Evolutionary conservation across 176 grass and related monocot genomes (phyloP).

Genomic region (Oryza officinalis): DNA sequence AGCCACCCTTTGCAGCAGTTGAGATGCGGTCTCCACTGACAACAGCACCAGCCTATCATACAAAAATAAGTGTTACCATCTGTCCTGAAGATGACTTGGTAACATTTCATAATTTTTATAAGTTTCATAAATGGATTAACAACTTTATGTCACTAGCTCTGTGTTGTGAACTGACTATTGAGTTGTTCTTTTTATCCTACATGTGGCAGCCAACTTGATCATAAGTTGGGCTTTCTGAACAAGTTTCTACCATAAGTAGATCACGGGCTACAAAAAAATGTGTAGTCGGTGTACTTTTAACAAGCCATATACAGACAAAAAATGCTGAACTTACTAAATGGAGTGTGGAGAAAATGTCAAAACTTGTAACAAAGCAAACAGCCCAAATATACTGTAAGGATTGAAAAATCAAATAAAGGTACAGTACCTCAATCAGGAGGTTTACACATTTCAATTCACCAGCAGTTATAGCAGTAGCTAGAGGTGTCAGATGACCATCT

Average conservation of each 20-base stretch:
- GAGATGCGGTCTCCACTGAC: neutral
- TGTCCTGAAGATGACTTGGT: neutral
- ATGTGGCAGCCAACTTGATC: too few species aligned
- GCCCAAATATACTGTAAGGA: neutral
- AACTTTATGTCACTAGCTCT: neutral
- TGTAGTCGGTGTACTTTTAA: too few species aligned
- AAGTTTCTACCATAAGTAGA: too few species aligned
- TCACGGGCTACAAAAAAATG: too few species aligned
- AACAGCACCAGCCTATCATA: slow-evolving; percentile 21
- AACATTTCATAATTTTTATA: neutral
- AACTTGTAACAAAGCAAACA: neutral
- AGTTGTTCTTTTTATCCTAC: too few species aligned
- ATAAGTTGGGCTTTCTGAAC: too few species aligned
- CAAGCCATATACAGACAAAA: too few species aligned
- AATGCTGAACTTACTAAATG: too few species aligned
- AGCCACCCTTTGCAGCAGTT: slow-evolving; percentile 8
- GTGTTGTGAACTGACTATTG: too few species aligned
- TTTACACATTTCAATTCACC: slow-evolving; percentile 1
- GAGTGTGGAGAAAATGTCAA: neutral
- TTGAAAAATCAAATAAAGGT: slow-evolving; percentile 1
- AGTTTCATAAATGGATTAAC: neutral
- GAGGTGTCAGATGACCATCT: neutral
- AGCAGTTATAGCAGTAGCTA: neutral
- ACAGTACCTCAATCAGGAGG: slow-evolving; percentile 9
- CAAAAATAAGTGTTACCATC: neutral